Base-by-base conservation (phyloP, 169 alveolate species). In the Cryptosporidium sp. region DNA sequence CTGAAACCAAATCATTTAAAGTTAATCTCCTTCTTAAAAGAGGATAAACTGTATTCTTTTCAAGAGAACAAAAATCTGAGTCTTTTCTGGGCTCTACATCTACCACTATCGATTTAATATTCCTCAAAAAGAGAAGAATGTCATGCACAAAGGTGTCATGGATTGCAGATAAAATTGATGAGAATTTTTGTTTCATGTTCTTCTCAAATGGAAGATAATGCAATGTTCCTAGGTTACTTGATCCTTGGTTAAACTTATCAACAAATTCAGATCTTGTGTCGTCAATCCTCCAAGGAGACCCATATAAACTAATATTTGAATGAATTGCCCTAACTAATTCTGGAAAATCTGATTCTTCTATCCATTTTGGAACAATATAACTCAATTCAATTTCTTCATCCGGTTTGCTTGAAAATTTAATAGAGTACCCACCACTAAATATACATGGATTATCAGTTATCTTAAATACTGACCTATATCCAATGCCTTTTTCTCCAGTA, bases 401-500 rank as follows among this genome's bases (percentile, higher is more conserved):
- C 7, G 89, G 80, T 3, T 62, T 37, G 48, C 75, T 80, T 12
- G 89, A 80, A 65, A 80, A 80, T 16, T 73, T 80, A 10, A 80
- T 80, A 7, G 89, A 80, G 51, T 80, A 80, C 3, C 50, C 73
- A 3, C 89, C 75, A 31, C 89, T 80, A 62, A 61, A 80, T 26
- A 80, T 80, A 41, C 80, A 45, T 2, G 89, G 89, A 29, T 80
- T 80, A 21, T 80, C 65, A n/a, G 89, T 43, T 58, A 80, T 65
- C 52, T 80, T 59, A 65, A 80, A 80, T n/a, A 62, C 5, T 14
- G 89, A 80, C 29, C 71, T 37, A 50, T 80, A 80, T 29, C 89
- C 89, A 41, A 80, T 80, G 8, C 89, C 89, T 65, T 80, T 80
- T 52, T 80, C 89, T 16, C 89, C 89, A 26, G 89, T 80, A 43